Evolutionary conservation across 2,329 filamentous ascomycete species (phyloP), one percentile per base, ranked within the genome.

Genomic region (Botrytis deweyae): DNA sequence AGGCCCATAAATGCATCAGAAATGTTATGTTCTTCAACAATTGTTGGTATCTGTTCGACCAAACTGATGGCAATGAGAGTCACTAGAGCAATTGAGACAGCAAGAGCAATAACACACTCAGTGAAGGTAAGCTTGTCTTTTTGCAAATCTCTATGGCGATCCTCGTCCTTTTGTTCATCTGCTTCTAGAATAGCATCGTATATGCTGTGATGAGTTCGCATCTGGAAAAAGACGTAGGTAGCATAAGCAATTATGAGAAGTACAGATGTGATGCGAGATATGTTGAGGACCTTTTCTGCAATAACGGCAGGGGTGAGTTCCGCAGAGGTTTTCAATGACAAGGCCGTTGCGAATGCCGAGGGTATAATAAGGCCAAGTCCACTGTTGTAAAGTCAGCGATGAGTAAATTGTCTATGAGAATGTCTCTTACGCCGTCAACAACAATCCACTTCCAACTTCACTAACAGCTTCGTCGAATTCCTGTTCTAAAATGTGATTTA

Each of bases 371-470:
- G 81, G 55, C 85, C 86, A 67, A 87, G 82, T 16, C 86, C 86
- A 46, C 85, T 86, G 72, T 49, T 55, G n/a, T 18, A 16, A 68
- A 67, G 58, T 79, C 66, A 79, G 73, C 33, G 29, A 29, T 9
- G 12, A 14, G 38, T 4, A 52, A 2, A 49, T 36, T 22, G 40
- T 72, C 62, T 14, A 64, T 25, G 12, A 2, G 38, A 46, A 40
- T 29, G 79, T n/a, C 29, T 88, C 92, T 76, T 89, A 93, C 84
- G 93, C 93, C 73, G 93, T 93, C 70, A 97, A 85, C 36, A 97
- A 84, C 66, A 97, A 82, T 1, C 92, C 93, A 66, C 88, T 93
- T 29, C 93, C 93, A 12, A 92, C 92, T 82, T 97, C 94, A 76
- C 90, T 92, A 73, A 97, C 88, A 7, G 90, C 90, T 74, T 91